Conservation (phyloP, 257 asterid genomes). For the Lantana camara region DNA sequence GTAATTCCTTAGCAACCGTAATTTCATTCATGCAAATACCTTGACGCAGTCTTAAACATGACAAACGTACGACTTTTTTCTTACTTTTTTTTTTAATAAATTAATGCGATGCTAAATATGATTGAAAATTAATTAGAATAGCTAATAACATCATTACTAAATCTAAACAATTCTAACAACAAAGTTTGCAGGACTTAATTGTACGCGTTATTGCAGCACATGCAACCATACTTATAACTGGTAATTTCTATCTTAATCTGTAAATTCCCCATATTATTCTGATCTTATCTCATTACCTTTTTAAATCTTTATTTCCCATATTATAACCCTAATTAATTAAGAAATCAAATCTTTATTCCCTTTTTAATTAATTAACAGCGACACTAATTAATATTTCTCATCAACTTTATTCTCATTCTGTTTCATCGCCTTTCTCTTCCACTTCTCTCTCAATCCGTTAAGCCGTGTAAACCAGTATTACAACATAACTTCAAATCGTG, state of each 20-base stretch:
- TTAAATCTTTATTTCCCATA: neutral
- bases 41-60: too few species aligned
- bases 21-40: too few species aligned
- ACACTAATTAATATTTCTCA: neutral
- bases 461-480: constrained; percentile 2
- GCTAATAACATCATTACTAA: too few species aligned
- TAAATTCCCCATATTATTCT: neutral
- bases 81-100: too few species aligned
- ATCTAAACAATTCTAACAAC: too few species aligned
- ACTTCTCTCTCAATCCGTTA: neutral
- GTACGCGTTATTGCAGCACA: neutral
- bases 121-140: too few species aligned
- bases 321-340: neutral
- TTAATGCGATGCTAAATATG: too few species aligned
- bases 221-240: neutral
- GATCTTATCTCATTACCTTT: too few species aligned
- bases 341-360: neutral
- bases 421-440: constrained; percentile 7
- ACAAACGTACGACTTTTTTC: too few species aligned
- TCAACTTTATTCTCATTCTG: neutral
- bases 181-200: too few species aligned
- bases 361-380: neutral
- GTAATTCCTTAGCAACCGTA: too few species aligned
- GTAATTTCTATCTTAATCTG: neutral
- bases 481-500: constrained; percentile 10